Evolutionary conservation across 352 stramenopile species (phyloP).

Genomic region (Globisporangium parvum): DNA sequence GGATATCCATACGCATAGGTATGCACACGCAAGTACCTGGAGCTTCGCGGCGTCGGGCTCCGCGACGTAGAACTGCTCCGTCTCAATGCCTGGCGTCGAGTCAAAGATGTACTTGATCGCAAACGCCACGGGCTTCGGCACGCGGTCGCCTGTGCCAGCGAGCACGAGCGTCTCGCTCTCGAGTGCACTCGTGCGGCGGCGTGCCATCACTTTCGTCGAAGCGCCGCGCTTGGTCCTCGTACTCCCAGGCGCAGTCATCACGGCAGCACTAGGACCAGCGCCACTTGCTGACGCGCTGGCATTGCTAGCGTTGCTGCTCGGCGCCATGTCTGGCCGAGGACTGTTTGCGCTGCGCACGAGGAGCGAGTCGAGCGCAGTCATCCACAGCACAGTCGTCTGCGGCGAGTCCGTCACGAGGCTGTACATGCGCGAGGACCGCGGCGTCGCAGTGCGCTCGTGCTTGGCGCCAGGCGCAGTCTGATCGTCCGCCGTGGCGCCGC

Average conservation of each 20-base stretch:
- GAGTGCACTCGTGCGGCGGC: conserved; percentile 34
- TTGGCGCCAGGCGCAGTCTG: not conserved
- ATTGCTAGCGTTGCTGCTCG: conserved; percentile 8
- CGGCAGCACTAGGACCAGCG: not conserved
- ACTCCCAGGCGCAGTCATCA: too few species aligned
- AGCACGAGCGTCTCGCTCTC: conserved; percentile 47
- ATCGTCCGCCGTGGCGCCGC: not conserved
- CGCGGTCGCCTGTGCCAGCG: conserved; percentile 27
- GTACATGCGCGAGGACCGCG: conserved; percentile 62
- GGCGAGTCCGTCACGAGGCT: conserved; percentile 75
- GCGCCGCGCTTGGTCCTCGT: not conserved
- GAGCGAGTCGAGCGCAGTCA: conserved; percentile 69
- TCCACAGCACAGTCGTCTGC: conserved; percentile 63
- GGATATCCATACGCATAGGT: not conserved
- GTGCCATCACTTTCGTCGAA: conserved; percentile 18
- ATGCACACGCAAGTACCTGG: conserved; percentile 41
- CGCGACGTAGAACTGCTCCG: conserved; percentile 58
- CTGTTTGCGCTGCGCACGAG: conserved; percentile 71
- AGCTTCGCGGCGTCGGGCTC: conserved; percentile 43
- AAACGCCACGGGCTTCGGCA: conserved; percentile 49
- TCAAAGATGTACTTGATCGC: conserved; percentile 84
- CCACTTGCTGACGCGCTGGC: conserved; percentile 9
- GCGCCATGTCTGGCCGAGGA: conserved; percentile 42
- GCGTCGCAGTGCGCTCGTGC: conserved; percentile 46
- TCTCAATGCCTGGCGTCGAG: conserved; percentile 74